Conservation (phyloP, 208 protist genomes). For the Trypanosoma caninum region DNA sequence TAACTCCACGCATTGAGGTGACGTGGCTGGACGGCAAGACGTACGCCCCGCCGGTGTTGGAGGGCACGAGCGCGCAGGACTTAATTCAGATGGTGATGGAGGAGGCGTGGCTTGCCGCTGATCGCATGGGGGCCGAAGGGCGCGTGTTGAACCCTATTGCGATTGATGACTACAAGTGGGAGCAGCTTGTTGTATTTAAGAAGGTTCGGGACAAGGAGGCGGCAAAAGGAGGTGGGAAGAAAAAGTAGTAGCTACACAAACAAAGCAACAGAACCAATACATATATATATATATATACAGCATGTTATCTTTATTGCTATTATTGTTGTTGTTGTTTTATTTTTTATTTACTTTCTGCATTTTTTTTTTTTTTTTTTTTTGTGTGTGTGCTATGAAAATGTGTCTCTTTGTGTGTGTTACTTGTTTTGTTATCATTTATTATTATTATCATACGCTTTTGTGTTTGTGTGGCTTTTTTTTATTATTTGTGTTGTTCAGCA, state of each 20-base stretch:
- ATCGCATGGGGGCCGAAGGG: conserved; percentile 81
- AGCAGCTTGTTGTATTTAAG: conserved; percentile 87
- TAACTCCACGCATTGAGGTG: conserved; percentile 87
- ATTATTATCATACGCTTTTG: no score
- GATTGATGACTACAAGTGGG: conserved; percentile 92
- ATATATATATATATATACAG: conserved; percentile 6
- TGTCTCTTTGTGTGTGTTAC: no score
- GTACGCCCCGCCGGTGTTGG: conserved; percentile 82
- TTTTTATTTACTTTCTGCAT: no score
- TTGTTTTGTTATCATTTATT: no score
- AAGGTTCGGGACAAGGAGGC: conserved; percentile 79
- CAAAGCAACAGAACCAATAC: neutral
- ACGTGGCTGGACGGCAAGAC: conserved; percentile 85
- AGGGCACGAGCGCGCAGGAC: conserved; percentile 73
- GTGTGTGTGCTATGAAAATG: no score
- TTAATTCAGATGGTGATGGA: conserved; percentile 92
- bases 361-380: no score
- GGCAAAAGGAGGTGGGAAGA: conserved; percentile 23
- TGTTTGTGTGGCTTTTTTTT: no score
- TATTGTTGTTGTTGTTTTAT: no score
- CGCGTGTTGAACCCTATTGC: conserved; percentile 77
- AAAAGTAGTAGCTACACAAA: conserved; percentile 19
- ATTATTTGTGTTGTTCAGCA: no score
- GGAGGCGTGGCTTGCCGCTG: conserved; percentile 83
- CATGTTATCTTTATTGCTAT: no score